Percentiles rank a stretch among this genome's conserved stretches.
These are phyloP conservation scores for Smallanthus sonchifolius DNA, from an alignment of 129 eudicot genomes.

Conservation along the genomic window DNA sequence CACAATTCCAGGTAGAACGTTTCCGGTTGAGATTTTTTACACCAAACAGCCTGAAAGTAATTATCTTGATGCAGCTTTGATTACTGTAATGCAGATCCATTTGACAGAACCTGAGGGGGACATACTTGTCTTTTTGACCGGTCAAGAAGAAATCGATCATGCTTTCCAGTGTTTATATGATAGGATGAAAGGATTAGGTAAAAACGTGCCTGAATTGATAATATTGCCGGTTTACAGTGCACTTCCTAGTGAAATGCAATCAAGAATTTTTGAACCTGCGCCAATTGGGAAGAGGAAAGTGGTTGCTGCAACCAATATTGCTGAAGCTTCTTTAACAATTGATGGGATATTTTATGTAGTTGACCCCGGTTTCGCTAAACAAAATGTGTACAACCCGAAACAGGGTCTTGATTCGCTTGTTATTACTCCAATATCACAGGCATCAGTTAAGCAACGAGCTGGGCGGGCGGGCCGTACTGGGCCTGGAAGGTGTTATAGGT, in stretches of 20 bases:
- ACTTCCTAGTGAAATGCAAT: constrained; percentile 91
- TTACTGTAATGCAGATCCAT: constrained; percentile 91
- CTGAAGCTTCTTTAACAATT: constrained; percentile 46
- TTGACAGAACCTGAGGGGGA: constrained; percentile 96
- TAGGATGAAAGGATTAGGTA: constrained; percentile 83
- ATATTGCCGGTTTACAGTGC: constrained; percentile 87
- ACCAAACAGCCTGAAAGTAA: constrained; percentile 88
- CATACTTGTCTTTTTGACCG: constrained; percentile 81
- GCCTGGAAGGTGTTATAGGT: constrained; percentile 46
- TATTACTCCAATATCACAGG: constrained; percentile 35
- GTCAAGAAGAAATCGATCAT: constrained; percentile 93
- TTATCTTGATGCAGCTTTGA: constrained; percentile 82
- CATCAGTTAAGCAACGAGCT: constrained; percentile 44
- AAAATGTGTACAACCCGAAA: constrained; percentile 31
- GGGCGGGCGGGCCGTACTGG: constrained; percentile 49
- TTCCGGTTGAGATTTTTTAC: constrained; percentile 81
- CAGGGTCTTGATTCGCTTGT: constrained; percentile 36
- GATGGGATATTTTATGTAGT: constrained; percentile 47
- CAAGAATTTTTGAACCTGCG: constrained; percentile 87
- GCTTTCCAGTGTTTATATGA: constrained; percentile 80
- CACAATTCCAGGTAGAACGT: constrained; percentile 92
- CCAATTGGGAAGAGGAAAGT: constrained; percentile 93
- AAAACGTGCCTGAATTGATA: constrained; percentile 78
- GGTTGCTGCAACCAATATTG: constrained; percentile 42
- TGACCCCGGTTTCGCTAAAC: constrained; percentile 40